Conservation (phyloP, 805 yeast genomes). For the Metschnikowia cubensis region DNA sequence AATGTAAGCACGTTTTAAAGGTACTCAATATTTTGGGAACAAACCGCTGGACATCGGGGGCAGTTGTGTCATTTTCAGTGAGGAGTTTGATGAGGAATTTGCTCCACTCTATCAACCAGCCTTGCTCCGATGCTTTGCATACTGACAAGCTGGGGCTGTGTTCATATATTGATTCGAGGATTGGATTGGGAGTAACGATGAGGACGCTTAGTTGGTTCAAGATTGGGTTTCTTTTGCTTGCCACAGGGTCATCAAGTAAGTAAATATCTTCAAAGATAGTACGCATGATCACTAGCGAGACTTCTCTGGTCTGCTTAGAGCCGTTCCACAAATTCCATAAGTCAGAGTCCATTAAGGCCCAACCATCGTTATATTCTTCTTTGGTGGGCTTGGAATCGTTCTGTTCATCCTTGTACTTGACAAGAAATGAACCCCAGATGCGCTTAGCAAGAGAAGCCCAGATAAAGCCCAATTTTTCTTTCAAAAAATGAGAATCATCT, state of each 20-base stretch:
- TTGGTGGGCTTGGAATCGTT: slow-evolving; percentile 25
- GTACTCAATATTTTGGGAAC: slow-evolving; percentile 72
- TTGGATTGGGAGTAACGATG: slow-evolving; percentile 66
- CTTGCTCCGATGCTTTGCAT: slow-evolving; percentile 68
- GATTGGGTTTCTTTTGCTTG: slow-evolving; percentile 71
- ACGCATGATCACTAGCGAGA: slow-evolving; percentile 72
- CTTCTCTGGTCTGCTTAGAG: slow-evolving; percentile 62
- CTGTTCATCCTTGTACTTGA: slow-evolving; percentile 25
- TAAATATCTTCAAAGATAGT: slow-evolving; percentile 92
- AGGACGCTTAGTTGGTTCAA: slow-evolving; percentile 81
- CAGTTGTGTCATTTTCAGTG: slow-evolving; percentile 25
- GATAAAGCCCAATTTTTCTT: slow-evolving; percentile 81
- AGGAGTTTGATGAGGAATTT: slow-evolving; percentile 33
- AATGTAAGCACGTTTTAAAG: slow-evolving; percentile 82
- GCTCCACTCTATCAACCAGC: slow-evolving; percentile 84
- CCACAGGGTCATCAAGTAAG: slow-evolving; percentile 86
- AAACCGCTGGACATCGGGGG: slow-evolving; percentile 36
- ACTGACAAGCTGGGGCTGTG: slow-evolving; percentile 56
- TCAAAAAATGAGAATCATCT: slow-evolving; percentile 84
- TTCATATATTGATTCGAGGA: slow-evolving; percentile 61
- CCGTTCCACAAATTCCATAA: slow-evolving; percentile 71
- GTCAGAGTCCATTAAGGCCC: slow-evolving; percentile 84
- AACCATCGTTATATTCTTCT: slow-evolving; percentile 58
- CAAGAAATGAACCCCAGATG: slow-evolving; percentile 79
- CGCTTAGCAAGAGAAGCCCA: slow-evolving; percentile 93